Conservation (phyloP, 2,329 filamentous ascomycete species). For the Venturia oleaginea region DNA sequence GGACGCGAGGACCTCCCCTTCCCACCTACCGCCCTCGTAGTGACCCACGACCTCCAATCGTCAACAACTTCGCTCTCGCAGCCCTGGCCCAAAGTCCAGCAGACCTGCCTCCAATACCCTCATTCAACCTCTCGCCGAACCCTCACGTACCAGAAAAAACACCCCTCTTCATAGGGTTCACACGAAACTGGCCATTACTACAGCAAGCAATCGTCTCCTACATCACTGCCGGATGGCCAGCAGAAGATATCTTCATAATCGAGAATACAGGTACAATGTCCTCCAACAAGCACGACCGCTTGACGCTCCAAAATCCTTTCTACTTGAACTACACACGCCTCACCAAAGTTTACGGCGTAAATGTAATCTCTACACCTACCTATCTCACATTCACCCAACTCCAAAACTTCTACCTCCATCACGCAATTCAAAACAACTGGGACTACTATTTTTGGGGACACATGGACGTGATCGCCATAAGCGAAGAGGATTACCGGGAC, state of each 20-base stretch:
- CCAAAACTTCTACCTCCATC: slow-evolving; percentile 45
- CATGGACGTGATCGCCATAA: slow-evolving; percentile 43
- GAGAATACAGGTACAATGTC: slow-evolving; percentile 51
- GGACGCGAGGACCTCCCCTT: not conserved
- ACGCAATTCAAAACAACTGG: slow-evolving; percentile 37
- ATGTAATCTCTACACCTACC: slow-evolving; percentile 42
- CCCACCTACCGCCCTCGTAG: slow-evolving; percentile 11
- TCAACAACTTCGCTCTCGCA: slow-evolving; percentile 13
- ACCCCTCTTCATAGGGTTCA: slow-evolving; percentile 51
- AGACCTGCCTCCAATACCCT: slow-evolving; percentile 11
- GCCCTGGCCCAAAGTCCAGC: not conserved
- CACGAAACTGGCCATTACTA: slow-evolving; percentile 45
- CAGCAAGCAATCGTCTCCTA: slow-evolving; percentile 49
- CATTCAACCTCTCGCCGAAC: slow-evolving; percentile 3
- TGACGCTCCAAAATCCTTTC: slow-evolving; percentile 48
- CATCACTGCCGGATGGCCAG: slow-evolving; percentile 50
- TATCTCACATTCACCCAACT: slow-evolving; percentile 47
- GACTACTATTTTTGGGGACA: slow-evolving; percentile 47
- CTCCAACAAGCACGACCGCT: slow-evolving; percentile 38
- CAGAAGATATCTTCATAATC: slow-evolving; percentile 47
- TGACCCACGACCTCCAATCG: not conserved
- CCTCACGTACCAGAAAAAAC: slow-evolving; percentile 21
- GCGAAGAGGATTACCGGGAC: slow-evolving; percentile 27
- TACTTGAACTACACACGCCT: slow-evolving; percentile 47
- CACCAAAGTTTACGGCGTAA: slow-evolving; percentile 32